phyloP scores from a whole-genome alignment of 441 rosid species.

The Dalechampia spathulata region DNA sequence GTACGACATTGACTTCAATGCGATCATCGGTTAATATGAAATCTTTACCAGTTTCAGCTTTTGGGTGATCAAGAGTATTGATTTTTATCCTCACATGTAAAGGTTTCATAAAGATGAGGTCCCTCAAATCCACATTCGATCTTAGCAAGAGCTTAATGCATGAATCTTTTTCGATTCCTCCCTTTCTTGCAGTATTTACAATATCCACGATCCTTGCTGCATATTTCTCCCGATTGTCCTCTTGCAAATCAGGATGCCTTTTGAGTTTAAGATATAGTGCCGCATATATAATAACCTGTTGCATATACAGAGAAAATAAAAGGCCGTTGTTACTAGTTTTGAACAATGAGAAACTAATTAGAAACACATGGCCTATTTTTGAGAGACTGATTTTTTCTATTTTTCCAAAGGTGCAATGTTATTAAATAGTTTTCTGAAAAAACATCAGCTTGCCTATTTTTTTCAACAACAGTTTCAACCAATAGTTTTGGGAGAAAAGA shows the following conservation, averaged over 20 bases:
- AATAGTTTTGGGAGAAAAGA: not conserved
- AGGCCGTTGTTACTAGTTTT: not conserved
- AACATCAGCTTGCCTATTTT: too few relatives aligned
- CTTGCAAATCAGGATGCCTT: constrained; percentile 28
- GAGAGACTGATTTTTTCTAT: too few relatives aligned
- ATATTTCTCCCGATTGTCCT: constrained; percentile 35
- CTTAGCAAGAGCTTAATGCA: constrained; percentile 48
- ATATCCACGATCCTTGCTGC: constrained; percentile 50
- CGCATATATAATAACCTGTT: constrained; percentile 57
- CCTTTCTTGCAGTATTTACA: constrained; percentile 34
- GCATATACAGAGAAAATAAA: not conserved
- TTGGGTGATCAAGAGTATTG: constrained; percentile 56
- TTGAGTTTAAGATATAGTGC: constrained; percentile 59
- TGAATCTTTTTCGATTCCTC: constrained; percentile 28
- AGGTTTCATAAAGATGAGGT: constrained; percentile 58
- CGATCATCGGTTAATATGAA: constrained; percentile 52
- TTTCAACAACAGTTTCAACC: too few relatives aligned
- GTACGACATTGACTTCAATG: constrained; percentile 44
- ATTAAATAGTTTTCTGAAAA: too few relatives aligned
- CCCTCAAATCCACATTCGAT: constrained; percentile 50
- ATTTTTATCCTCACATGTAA: constrained; percentile 61
- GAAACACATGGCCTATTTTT: too few relatives aligned
- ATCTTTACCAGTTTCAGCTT: constrained; percentile 55
- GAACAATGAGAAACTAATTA: not conserved
- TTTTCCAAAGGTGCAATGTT: too few relatives aligned